Base-by-base conservation (phyloP, 768 basidiomycete species). In the Cytidiella melzeri region DNA sequence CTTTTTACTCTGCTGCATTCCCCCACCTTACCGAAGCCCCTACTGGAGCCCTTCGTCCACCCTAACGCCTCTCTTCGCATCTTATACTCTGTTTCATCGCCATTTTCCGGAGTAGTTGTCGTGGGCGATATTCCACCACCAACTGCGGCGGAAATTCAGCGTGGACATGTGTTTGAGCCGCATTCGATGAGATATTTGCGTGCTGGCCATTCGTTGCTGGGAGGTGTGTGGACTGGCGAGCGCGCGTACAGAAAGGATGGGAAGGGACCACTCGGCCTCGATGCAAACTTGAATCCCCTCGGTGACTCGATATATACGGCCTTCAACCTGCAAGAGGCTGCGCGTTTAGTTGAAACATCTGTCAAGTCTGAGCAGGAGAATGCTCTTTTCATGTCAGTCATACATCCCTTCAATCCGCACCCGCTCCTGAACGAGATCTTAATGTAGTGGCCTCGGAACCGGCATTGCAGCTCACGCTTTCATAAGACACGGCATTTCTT, bases 321-420 rank as follows among this genome's bases (percentile, higher is more conserved):
- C 0, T 97, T 97, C 62, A 74, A 87, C 5, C 63, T 96, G 15
- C 94, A 97, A 63, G 95, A 97, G 61, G 88, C 86, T 1, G 84
- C 73, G 12, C 77, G 89, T 9, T 65, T 97, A 25, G 77, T 85
- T 11, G 73, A 81, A 51, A 78, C 73, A 41, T 73, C 77, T 7
- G 58, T 63, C 10, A 68, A 63, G 51, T 71, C 62, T 5, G 66
- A 67, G 53, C 57, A 57, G 36, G 59, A 67, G 51, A 81, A 76
- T 58, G 88, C 77, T 3, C 69, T 88, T 53, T 69, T 87, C 47
- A 91, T 91, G 92, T 90, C 63, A 55, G 81, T 40, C 23, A 41
- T n/a, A 7, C 9, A 9, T 6, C 9, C 7, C 19, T 23, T 7
- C 40, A 41, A 7, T 7, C 21, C 19, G 40, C 9, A 9, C 10